Evolutionary conservation across 495 filamentous ascomycete genomes (phyloP).

Genomic region (Annulohypoxylon moriforme): DNA sequence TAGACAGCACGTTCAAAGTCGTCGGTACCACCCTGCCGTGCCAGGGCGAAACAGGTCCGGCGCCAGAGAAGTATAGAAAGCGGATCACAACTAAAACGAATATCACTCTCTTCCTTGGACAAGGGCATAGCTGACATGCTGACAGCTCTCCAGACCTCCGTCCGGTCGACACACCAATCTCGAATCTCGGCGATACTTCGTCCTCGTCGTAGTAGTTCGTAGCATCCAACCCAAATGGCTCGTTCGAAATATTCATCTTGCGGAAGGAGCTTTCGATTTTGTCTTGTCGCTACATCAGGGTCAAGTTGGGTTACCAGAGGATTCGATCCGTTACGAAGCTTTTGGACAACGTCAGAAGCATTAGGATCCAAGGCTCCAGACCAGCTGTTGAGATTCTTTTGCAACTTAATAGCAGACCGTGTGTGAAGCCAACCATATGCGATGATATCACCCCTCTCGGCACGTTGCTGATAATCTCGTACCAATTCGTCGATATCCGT

Average conservation of each 20-base stretch:
- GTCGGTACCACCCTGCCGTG: constrained; percentile 72
- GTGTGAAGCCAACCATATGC: constrained; percentile 93
- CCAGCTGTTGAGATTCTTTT: constrained; percentile 79
- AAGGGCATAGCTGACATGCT: constrained; percentile 68
- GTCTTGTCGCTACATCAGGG: constrained; percentile 86
- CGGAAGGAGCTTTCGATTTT: constrained; percentile 75
- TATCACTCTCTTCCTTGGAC: constrained; percentile 54
- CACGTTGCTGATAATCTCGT: constrained; percentile 76
- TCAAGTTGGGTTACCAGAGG: constrained; percentile 89
- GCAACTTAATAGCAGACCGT: constrained; percentile 85
- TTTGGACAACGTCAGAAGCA: constrained; percentile 64
- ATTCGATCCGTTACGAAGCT: constrained; percentile 68
- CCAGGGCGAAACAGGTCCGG: constrained; percentile 81
- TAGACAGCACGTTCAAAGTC: constrained; percentile 91
- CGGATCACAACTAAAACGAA: constrained; percentile 53
- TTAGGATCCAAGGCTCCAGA: constrained; percentile 72
- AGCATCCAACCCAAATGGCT: constrained; percentile 87
- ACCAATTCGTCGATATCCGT: constrained; percentile 81
- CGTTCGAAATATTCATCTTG: constrained; percentile 87
- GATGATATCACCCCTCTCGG: constrained; percentile 72
- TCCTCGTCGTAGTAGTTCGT: constrained; percentile 87
- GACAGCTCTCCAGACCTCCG: constrained; percentile 86
- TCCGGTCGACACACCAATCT: constrained; percentile 81
- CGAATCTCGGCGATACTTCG: constrained; percentile 75
- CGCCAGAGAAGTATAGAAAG: constrained; percentile 76